A percentile compares a stretch with the other conserved stretches of the same genome.
Conservation (phyloP, 768 basidiomycete species). For the Chalciporus piperatus region DNA sequence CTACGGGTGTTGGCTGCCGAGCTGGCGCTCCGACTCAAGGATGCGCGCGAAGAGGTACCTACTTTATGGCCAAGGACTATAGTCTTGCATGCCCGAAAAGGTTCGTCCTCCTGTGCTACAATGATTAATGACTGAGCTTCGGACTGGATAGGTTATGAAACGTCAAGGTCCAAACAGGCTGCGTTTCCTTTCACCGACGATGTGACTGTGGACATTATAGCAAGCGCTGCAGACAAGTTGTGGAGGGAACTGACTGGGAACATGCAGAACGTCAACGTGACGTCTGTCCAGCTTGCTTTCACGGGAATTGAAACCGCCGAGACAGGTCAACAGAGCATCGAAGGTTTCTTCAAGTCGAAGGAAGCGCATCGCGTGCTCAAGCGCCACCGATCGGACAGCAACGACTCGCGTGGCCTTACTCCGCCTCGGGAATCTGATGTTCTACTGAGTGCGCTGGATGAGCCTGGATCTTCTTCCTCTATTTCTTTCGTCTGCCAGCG, state of each 20-base stretch:
- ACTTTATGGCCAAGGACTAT: slow-evolving; percentile 92
- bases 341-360: slow-evolving; percentile 69
- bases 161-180: slow-evolving; percentile 75
- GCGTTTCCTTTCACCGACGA: slow-evolving; percentile 82
- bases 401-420: background rate
- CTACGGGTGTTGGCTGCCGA: slow-evolving; percentile 89
- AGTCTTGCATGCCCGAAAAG: slow-evolving; percentile 73
- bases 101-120: slow-evolving; percentile 32
- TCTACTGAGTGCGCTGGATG: background rate
- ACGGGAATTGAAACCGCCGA: slow-evolving; percentile 74
- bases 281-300: slow-evolving; percentile 70
- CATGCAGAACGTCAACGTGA: slow-evolving; percentile 57
- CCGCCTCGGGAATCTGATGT: background rate
- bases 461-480: slow-evolving; percentile 1
- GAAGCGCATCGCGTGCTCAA: slow-evolving; percentile 32
- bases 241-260: slow-evolving; percentile 84
- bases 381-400: slow-evolving; percentile 36
- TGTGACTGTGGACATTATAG: slow-evolving; percentile 73
- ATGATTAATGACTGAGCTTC: slow-evolving; percentile 1
- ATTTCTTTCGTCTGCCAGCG: slow-evolving; percentile 55
- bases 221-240: slow-evolving; percentile 71
- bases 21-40: slow-evolving; percentile 77
- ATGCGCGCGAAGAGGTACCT: slow-evolving; percentile 69
- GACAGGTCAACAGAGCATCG: slow-evolving; percentile 80
- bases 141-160: slow-evolving; percentile 52